Conservation (phyloP, 495 filamentous ascomycete species). For the Penicillium pancosmium region DNA sequence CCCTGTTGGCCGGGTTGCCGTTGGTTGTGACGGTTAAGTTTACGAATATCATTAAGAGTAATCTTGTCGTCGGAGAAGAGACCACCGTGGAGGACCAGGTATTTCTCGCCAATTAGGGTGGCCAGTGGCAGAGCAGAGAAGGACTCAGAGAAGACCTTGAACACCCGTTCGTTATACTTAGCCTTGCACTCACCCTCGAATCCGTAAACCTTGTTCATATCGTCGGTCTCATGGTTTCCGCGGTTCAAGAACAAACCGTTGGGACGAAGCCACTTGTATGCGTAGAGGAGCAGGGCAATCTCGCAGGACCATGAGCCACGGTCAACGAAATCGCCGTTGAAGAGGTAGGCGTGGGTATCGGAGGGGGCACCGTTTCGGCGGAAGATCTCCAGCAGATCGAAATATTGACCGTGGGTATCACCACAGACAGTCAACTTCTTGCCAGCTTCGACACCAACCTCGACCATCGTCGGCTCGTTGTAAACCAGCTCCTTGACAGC, state of each 20-base stretch:
- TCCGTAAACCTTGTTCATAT: slow-evolving; percentile 99
- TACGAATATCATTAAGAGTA: slow-evolving; percentile 88
- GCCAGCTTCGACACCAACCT: slow-evolving; percentile 78
- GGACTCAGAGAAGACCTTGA: slow-evolving; percentile 97
- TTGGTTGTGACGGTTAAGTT: slow-evolving; percentile 88
- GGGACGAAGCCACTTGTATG: slow-evolving; percentile 94
- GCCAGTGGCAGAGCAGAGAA: slow-evolving; percentile 95
- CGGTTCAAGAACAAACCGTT: slow-evolving; percentile 92
- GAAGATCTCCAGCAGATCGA: slow-evolving; percentile 96
- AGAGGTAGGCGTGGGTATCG: slow-evolving; percentile 88
- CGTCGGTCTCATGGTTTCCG: slow-evolving; percentile 98
- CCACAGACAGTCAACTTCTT: slow-evolving; percentile 90
- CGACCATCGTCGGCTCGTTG: slow-evolving; percentile 95
- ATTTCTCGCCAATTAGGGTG: slow-evolving; percentile 89
- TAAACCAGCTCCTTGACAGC: slow-evolving; percentile 88
- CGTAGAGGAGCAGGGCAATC: slow-evolving; percentile 89
- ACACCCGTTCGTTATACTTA: slow-evolving; percentile 94
- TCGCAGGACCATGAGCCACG: slow-evolving; percentile 97
- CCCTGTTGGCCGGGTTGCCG: slow-evolving; percentile 93
- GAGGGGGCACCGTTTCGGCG: slow-evolving; percentile 82
- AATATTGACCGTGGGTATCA: slow-evolving; percentile 99
- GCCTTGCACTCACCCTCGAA: slow-evolving; percentile 98
- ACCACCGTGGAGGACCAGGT: slow-evolving; percentile 91
- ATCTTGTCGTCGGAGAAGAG: slow-evolving; percentile 97
- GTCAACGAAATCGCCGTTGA: slow-evolving; percentile 99